phyloP scores from a whole-genome alignment of 2,329 filamentous ascomycete species.

The Coniella lustricola region DNA sequence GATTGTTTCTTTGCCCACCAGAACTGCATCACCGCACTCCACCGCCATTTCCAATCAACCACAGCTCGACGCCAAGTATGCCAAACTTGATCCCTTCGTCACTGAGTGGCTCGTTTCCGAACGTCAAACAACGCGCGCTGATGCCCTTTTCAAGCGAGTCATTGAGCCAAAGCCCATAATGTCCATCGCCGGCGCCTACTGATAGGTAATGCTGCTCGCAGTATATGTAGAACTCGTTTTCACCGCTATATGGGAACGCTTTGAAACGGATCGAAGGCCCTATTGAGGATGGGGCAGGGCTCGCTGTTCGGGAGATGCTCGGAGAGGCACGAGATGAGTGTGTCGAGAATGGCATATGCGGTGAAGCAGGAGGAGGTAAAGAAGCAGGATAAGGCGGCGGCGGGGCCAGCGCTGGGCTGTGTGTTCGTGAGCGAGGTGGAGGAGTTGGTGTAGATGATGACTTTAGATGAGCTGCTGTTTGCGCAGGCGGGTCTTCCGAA shows the following conservation, averaged over 20 bases:
- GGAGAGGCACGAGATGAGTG: neutral
- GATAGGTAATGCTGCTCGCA: slow-evolving; percentile 82
- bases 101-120: slow-evolving; percentile 89
- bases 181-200: slow-evolving; percentile 80
- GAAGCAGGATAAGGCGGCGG: neutral
- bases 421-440: neutral
- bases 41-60: slow-evolving; percentile 64
- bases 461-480: slow-evolving; percentile 11
- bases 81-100: slow-evolving; percentile 91
- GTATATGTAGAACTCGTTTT: slow-evolving; percentile 95
- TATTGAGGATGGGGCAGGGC: slow-evolving; percentile 39
- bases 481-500: slow-evolving; percentile 19
- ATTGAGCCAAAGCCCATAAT: slow-evolving; percentile 91
- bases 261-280: slow-evolving; percentile 85
- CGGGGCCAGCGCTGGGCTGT: neutral
- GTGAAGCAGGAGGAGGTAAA: no score
- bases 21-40: slow-evolving; percentile 3
- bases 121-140: slow-evolving; percentile 78
- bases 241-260: slow-evolving; percentile 89
- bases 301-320: slow-evolving; percentile 11
- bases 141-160: slow-evolving; percentile 77
- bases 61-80: slow-evolving; percentile 83
- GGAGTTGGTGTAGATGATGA: neutral
- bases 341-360: no score
- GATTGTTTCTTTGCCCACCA: neutral